Evolutionary conservation across 2,329 filamentous ascomycete species (phyloP), one percentile per base, ranked within the genome.

Genomic region (Parastagonospora avenae): DNA sequence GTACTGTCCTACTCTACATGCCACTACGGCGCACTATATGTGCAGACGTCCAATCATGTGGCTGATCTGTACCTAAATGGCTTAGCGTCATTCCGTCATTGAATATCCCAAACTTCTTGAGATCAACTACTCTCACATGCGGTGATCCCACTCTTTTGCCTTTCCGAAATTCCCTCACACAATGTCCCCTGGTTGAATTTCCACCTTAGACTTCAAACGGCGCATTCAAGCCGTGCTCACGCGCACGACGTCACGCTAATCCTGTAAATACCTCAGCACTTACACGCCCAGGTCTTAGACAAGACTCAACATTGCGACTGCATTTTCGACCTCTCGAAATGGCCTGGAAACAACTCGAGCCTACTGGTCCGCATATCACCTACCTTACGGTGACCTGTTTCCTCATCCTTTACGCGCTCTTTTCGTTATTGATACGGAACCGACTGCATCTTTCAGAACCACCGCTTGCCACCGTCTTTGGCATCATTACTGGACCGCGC

Each of bases 361-460:
- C 76, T 9, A 79, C 77, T 2, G 74, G 74, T 8, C 64, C 78
- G 15, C 78, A 81, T 52, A 49, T 79, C 16, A 74, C 75, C 9
- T 81, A 79, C 49, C 57, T 80, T 15, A 60, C 76, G 8, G 65
- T 80, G 4, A 75, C 77, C 0, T 64, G 64, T 9, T 80, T 80
- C 58, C 70, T 80, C 14, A 72, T 81, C 45, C 60, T 66, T 28
- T 80, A 80, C 56, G 74, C 76, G 0, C 66, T 80, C 8, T 80
- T 80, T 63, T 74, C 74, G 8, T 65, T 72, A 36, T 74, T 78
- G 59, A 75, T 80, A 50, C 69, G 77, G 31, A 80, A 80, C 51
- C 71, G 76, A 8, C 67, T 80, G 2, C 78, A 81, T 54, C 72
- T 80, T 12, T 78, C 76, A 9, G 78, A 80, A 62, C 78, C 78